These are phyloP conservation scores for Cochlearia excelsa DNA, from an alignment of 345 rosid species.

Conservation along the genomic window DNA sequence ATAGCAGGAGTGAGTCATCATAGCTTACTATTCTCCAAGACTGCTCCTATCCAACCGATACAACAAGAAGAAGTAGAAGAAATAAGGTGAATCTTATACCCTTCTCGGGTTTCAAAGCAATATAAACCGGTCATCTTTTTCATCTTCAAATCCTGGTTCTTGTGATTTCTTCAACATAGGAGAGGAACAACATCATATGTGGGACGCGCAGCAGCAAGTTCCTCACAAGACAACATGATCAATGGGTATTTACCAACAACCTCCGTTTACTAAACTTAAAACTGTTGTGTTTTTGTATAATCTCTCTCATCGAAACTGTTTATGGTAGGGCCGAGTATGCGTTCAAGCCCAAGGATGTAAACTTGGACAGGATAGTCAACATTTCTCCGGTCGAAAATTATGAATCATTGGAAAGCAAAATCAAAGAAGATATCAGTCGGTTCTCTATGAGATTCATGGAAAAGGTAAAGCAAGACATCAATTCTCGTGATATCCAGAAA, in stretches of 20 bases:
- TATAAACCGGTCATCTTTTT: constrained; percentile 1
- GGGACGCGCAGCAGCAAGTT: constrained; percentile 46
- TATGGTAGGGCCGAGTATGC: constrained; percentile 67
- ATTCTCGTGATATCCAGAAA: neutral
- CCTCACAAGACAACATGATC: constrained; percentile 41
- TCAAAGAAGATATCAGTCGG: constrained; percentile 63
- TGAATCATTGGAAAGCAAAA: constrained; percentile 64
- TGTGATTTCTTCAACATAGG: constrained; percentile 30
- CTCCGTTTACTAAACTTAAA: neutral
- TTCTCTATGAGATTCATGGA: constrained; percentile 49
- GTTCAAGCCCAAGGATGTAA: constrained; percentile 80
- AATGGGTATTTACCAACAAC: constrained; percentile 53
- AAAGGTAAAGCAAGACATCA: constrained; percentile 48
- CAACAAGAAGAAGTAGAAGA: constrained; percentile 56
- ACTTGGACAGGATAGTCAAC: constrained; percentile 41
- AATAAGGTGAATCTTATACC: constrained; percentile 43
- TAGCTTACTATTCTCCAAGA: constrained; percentile 87
- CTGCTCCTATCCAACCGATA: constrained; percentile 60
- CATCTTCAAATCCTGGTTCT: constrained; percentile 17
- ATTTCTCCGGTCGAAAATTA: constrained; percentile 47
- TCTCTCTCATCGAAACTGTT: constrained; percentile 20
- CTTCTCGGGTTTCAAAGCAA: constrained; percentile 32
- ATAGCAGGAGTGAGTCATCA: constrained; percentile 98
- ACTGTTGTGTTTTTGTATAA: neutral
- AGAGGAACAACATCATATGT: constrained; percentile 36